Evolutionary conservation across 345 rosid species (phyloP), one percentile per base, ranked within the genome.

Genomic region (Sisymbrium irio): DNA sequence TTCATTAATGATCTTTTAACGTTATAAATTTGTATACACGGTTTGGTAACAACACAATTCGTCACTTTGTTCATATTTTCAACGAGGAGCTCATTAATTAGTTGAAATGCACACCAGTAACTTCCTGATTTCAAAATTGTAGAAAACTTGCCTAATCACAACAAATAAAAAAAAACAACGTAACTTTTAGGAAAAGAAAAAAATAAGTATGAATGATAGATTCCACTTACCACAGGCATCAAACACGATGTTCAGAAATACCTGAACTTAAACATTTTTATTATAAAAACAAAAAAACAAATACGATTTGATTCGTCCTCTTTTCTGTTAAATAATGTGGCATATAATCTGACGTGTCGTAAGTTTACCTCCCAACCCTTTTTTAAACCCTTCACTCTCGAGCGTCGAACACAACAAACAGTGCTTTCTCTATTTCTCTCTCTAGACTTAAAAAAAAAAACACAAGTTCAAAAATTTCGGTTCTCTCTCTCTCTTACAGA

Each of bases 331-430:
- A 56, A 8, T 11, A 41, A 75, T 74, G 69, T 75, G 79, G 57
- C 69, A 14, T 1, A 7, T 9, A 12, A 13, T 51, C 78, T 74
- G 78, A 74, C 78, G 50, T 74, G 78, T 67, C 11, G 0, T 46
- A 19, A 27, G 47, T 75, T 46, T 13, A 44, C 46, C 57, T 55
- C 61, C 12, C 12, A 11, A 61, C 49, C 0, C 50, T 69, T 61
- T 68, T 75, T 60, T 42, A 76, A 62, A 69, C 50, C 15, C 55
- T 63, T 15, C 74, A 61, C 58, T 51, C 74, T 61, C 64, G 35
- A 62, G 42, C 65, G 0, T 54, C 42, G 18, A 62, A 68, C 44
- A 54, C 74, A 76, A 76, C 74, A 76, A 76, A 76, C 79, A 76
- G 79, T 76, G 40, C 25, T 61, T 9, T 12, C 47, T 45, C 71